These are phyloP conservation scores for Phialophora expanda DNA, from an alignment of 2,329 filamentous ascomycete species.

Conservation along the genomic window DNA sequence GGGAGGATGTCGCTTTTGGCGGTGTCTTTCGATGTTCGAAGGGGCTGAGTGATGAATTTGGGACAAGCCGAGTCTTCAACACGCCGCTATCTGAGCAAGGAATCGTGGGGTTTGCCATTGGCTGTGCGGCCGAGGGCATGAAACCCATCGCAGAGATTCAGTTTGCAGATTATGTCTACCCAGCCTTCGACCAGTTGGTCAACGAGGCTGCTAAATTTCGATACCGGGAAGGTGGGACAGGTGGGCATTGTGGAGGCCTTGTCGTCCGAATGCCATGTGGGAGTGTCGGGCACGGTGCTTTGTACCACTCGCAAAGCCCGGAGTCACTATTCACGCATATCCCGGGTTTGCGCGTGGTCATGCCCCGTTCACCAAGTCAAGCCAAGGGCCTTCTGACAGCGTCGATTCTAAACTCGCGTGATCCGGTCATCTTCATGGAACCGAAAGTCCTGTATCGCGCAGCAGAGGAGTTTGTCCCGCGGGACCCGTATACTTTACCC, in stretches of 20 bases:
- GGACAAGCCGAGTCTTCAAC: conserved; percentile 90
- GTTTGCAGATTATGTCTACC: conserved; percentile 93
- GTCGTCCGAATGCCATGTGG: conserved; percentile 91
- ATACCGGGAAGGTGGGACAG: conserved; percentile 71
- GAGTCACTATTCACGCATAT: conserved; percentile 88
- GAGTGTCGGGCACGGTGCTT: conserved; percentile 83
- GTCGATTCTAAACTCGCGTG: conserved; percentile 74
- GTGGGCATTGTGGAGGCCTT: conserved; percentile 74
- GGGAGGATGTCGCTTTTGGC: conserved; percentile 95
- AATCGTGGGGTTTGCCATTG: conserved; percentile 91
- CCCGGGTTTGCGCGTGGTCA: conserved; percentile 81
- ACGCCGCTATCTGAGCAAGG: conserved; percentile 94
- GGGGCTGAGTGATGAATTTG: conserved; percentile 86
- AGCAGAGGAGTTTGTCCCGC: conserved; percentile 87
- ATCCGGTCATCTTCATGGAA: conserved; percentile 92
- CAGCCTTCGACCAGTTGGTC: conserved; percentile 91
- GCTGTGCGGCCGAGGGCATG: conserved; percentile 88
- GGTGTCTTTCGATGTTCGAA: conserved; percentile 95
- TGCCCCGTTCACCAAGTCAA: conserved; percentile 83
- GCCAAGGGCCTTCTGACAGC: conserved; percentile 84
- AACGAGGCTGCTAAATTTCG: conserved; percentile 91
- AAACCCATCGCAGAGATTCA: conserved; percentile 92
- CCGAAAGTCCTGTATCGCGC: conserved; percentile 92
- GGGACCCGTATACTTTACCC: conserved; percentile 78
- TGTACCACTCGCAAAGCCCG: conserved; percentile 89